Conservation (phyloP, 768 basidiomycete genomes). For the Serendipita vermifera region DNA sequence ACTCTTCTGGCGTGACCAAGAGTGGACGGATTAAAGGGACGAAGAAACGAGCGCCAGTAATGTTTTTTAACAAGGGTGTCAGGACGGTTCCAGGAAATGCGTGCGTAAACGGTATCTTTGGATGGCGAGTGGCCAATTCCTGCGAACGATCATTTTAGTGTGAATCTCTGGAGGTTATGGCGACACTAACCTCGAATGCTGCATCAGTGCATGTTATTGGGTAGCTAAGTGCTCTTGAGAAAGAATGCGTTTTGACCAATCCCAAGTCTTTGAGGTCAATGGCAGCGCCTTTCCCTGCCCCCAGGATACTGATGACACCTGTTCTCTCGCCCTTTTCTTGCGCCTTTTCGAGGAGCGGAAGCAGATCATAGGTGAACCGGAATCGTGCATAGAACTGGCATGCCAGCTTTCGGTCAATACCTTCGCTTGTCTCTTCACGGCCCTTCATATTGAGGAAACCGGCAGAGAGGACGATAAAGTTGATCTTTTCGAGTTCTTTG, state of each 20-base stretch:
- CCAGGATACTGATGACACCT: conserved; percentile 35
- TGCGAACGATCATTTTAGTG: too few relatives aligned
- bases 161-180: too few relatives aligned
- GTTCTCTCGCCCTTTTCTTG: conserved; percentile 36
- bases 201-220: conserved; percentile 39
- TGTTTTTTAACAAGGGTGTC: background rate
- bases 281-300: conserved; percentile 24
- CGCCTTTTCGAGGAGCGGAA: conserved; percentile 33
- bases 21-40: background rate
- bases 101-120: conserved; percentile 11
- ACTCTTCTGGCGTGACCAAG: background rate
- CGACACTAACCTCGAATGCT: conserved; percentile 36
- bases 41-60: background rate
- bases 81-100: conserved; percentile 10
- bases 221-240: conserved; percentile 24
- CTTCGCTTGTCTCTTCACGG: conserved; percentile 33
- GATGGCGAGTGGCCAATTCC: conserved; percentile 10
- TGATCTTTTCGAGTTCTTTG: conserved; percentile 32
- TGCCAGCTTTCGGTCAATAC: conserved; percentile 32
- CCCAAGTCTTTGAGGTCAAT: conserved; percentile 39
- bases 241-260: conserved; percentile 34
- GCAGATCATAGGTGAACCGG: conserved; percentile 36
- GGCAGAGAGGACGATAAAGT: conserved; percentile 38
- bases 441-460: conserved; percentile 31
- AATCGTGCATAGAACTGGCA: conserved; percentile 41